Evolutionary conservation across 768 basidiomycete genomes (phyloP), one percentile per base, ranked within the genome.

Genomic region (Kwoniella heveanensis): DNA sequence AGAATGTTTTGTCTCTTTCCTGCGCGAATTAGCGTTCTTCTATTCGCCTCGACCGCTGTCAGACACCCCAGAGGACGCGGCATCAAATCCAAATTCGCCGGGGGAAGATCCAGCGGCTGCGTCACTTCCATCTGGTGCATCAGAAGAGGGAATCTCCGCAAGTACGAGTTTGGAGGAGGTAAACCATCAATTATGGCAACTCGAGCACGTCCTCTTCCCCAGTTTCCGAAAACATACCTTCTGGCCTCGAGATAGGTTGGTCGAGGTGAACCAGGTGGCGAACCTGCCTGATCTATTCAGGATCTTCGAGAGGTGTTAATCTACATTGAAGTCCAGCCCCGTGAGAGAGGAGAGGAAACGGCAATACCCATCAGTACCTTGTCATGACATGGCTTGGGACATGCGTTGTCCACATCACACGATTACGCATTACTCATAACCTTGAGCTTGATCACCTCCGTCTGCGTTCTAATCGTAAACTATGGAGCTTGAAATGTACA

Each of bases 21-120:
- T 95, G 27, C 87, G 88, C 36, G 96, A 99, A 78, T 83, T 99
- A 7, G 92, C 93, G 1, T 91, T 86, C 77, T 98, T 97, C 81
- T 92, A 96, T 77, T 85, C 87, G 0, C 90, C 92, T 1, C 85
- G 87, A 44, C 86, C 64, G 10, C 68, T 68, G 24, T 57, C 62
- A n/a, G 50, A 65, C 22, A 39, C n/a, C 8, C 52, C 32, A 29
- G 54, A 61, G 19, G 54, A 55, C 19, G 19, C 39, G 39, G 39
- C 39, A 44, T 44, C 39, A 44, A 17, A 19, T 17, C 6, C 39
- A 12, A 44, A 32, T n/a, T n/a, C n/a, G n/a, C n/a, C n/a, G n/a
- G n/a, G n/a, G 8, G 59, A 52, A 26, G 55, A 54, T 17, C 46
- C 8, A 1, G 9, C 10, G 27, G 52, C n/a, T 21, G 5, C 32